Percentiles rank a stretch among this genome's conserved stretches.
These are phyloP conservation scores for Pythium phragmitis DNA, from an alignment of 352 stramenopile species.

Conservation along the genomic window DNA sequence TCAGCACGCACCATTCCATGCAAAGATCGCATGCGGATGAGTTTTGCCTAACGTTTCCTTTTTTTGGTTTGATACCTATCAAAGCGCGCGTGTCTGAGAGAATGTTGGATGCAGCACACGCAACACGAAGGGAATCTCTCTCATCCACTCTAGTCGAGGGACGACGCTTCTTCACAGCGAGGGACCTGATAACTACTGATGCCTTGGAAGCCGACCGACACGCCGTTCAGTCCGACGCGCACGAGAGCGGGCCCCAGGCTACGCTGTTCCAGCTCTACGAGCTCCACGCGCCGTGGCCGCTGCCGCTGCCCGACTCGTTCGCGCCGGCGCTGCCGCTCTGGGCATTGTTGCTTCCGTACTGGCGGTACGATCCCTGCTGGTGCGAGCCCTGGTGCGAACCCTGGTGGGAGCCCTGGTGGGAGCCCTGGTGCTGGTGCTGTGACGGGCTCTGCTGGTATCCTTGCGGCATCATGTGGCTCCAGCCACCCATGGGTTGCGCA, in stretches of 20 bases:
- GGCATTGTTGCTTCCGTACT: conserved; percentile 62
- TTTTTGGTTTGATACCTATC: conserved; percentile 5
- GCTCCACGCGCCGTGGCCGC: conserved; percentile 58
- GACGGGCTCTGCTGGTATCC: conserved; percentile 76
- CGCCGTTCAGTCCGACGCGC: conserved; percentile 7
- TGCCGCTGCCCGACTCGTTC: conserved; percentile 52
- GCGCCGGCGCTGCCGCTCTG: conserved; percentile 33
- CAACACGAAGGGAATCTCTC: background rate
- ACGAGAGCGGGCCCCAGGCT: background rate
- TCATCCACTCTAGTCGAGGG: background rate
- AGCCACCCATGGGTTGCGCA: conserved; percentile 68
- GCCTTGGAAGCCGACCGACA: background rate
- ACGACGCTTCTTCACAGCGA: background rate
- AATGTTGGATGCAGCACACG: conserved; percentile 8
- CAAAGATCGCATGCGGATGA: conserved; percentile 1
- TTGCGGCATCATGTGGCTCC: conserved; percentile 83
- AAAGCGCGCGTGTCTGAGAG: background rate
- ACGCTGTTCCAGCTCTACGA: conserved; percentile 41
- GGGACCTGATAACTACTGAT: conserved; percentile 7
- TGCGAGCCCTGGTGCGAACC: conserved; percentile 35
- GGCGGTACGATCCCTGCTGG: conserved; percentile 67
- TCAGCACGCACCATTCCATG: background rate
- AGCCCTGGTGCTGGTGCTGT: conserved; percentile 56
- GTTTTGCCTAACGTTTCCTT: conserved; percentile 8
- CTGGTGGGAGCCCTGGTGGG: conserved; percentile 67